These are phyloP conservation scores for Phytophthora rubi DNA, from an alignment of 352 stramenopile genomes.

Conservation along the genomic window DNA sequence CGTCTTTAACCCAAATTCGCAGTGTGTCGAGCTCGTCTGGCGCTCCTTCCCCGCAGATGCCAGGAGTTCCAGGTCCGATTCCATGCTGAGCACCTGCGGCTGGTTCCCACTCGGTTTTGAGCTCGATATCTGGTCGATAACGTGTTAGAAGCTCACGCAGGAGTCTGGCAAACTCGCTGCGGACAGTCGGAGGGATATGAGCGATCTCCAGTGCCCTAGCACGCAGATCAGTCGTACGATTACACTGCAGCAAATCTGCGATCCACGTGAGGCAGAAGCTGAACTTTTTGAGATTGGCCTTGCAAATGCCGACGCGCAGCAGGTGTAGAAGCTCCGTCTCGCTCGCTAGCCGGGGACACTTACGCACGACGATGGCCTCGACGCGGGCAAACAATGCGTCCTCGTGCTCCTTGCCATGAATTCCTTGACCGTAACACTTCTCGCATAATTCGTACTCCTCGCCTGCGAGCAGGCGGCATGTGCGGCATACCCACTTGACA, in stretches of 20 bases:
- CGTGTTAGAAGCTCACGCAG: constrained; percentile 62
- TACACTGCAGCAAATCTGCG: constrained; percentile 69
- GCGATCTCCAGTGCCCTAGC: constrained; percentile 76
- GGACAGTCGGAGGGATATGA: constrained; percentile 68
- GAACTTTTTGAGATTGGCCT: constrained; percentile 84
- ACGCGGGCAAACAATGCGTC: constrained; percentile 69
- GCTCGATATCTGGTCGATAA: constrained; percentile 70
- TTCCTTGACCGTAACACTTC: constrained; percentile 77
- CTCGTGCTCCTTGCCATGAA: constrained; percentile 75
- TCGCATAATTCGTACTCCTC: constrained; percentile 72
- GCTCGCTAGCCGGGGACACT: constrained; percentile 54
- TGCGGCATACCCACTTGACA: constrained; percentile 74
- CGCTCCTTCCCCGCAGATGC: constrained; percentile 23
- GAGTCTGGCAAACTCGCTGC: constrained; percentile 70
- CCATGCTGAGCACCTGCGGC: constrained; percentile 37
- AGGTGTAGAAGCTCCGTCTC: constrained; percentile 68
- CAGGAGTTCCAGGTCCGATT: constrained; percentile 26
- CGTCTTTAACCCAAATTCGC: constrained; percentile 77
- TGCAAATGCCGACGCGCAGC: constrained; percentile 77
- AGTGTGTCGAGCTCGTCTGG: constrained; percentile 64
- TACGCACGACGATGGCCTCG: constrained; percentile 66
- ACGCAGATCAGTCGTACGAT: constrained; percentile 66
- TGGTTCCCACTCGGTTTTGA: constrained; percentile 75
- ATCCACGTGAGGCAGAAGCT: constrained; percentile 86
- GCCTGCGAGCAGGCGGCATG: constrained; percentile 53